Evolutionary conservation across 345 rosid species (phyloP), one percentile per base, ranked within the genome.

Genomic region (Populus ilicifolia): DNA sequence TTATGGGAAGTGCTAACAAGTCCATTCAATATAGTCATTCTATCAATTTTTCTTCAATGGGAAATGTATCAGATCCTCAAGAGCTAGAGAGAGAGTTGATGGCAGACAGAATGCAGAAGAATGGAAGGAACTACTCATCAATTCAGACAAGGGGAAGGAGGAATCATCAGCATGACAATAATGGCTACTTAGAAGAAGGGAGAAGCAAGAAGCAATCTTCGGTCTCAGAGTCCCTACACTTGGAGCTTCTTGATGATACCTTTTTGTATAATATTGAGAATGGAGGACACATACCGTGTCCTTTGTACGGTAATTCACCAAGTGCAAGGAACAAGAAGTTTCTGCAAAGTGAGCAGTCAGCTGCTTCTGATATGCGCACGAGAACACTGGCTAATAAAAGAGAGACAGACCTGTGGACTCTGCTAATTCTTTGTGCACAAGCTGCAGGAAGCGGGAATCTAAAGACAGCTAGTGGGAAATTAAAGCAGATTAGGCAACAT

Each of bases 351-450:
- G 80, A 43, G 52, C 78, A 72, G 67, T 62, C 66, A 6, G 81
- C 81, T 75, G 81, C 83, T 62, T 77, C 85, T 17, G 74, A 61
- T 39, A 52, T 1, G 17, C 50, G 9, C 62, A 84, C 14, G 77
- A 70, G 70, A 81, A 71, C 79, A 87, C 77, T 74, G 75, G 44
- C 13, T 76, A 77, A 66, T 67, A 78, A 5, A 73, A 52, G 77
- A 80, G 83, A 48, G 90, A 82, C 88, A 13, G 94, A 90, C 80
- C 71, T 88, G 76, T 77, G 80, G 83, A 76, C 83, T 71, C 84
- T 87, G 0, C 69, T 93, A 71, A 87, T 83, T 78, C 92, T 82
- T 48, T 91, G 98, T 72, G 96, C 98, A 8, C 94, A 91, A 79
- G 85, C 96, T 9, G 91, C 89, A 39, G 84, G 90, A 20, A 87